phyloP scores from a whole-genome alignment of 2,329 filamentous ascomycete species.

The Leptodontidium sp. region DNA sequence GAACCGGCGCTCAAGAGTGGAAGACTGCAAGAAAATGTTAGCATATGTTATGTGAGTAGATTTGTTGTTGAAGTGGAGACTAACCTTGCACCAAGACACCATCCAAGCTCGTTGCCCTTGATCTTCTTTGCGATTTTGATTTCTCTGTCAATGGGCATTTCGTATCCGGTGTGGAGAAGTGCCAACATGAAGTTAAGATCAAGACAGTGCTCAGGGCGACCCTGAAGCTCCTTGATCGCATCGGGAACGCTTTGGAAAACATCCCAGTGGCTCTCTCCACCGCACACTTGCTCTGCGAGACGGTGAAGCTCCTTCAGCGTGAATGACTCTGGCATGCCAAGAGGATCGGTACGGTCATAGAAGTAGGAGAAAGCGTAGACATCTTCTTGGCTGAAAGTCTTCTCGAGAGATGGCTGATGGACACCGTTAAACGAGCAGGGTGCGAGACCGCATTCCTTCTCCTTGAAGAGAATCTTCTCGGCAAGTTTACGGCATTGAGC shows the following conservation, averaged over 20 bases:
- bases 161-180: slow-evolving; percentile 92
- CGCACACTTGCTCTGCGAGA: slow-evolving; percentile 84
- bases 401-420: slow-evolving; percentile 89
- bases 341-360: slow-evolving; percentile 89
- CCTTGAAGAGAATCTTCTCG: slow-evolving; percentile 91
- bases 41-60: slow-evolving; percentile 33
- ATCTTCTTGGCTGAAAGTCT: slow-evolving; percentile 91
- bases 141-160: slow-evolving; percentile 96
- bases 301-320: slow-evolving; percentile 90
- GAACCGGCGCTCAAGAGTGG: slow-evolving; percentile 83
- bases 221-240: slow-evolving; percentile 81
- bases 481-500: slow-evolving; percentile 90
- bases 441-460: slow-evolving; percentile 78
- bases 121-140: slow-evolving; percentile 99
- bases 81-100: slow-evolving; percentile 96
- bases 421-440: slow-evolving; percentile 99
- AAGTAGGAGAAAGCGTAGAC: slow-evolving; percentile 99
- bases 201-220: slow-evolving; percentile 88
- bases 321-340: slow-evolving; percentile 99
- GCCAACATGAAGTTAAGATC: slow-evolving; percentile 97
- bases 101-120: slow-evolving; percentile 93
- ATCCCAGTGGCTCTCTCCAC: slow-evolving; percentile 79
- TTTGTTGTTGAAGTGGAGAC: slow-evolving; percentile 45
- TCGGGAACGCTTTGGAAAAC: slow-evolving; percentile 79
- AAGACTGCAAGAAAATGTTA: slow-evolving; percentile 65